These are phyloP conservation scores for Aspergillus avenaceus DNA, from an alignment of 495 filamentous ascomycete species.

Conservation along the genomic window DNA sequence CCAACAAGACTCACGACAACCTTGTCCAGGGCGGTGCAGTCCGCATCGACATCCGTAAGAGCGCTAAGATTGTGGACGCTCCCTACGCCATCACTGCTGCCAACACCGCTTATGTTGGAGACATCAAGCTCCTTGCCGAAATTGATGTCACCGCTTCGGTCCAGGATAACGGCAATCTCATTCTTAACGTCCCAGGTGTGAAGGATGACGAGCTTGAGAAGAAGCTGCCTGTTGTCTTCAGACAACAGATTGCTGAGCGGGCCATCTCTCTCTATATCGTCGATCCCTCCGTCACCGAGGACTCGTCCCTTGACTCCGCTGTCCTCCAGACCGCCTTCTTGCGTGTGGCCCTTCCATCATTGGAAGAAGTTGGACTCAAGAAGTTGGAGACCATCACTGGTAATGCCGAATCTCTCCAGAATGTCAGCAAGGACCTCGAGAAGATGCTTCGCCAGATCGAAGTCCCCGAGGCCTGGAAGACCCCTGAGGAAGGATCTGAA, in stretches of 20 bases:
- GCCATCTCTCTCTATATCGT: constrained; percentile 66
- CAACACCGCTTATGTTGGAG: constrained; percentile 73
- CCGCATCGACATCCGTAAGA: constrained; percentile 81
- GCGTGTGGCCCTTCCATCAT: constrained; percentile 59
- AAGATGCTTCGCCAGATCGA: constrained; percentile 67
- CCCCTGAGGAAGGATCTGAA: constrained; percentile 54
- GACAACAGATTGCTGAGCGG: constrained; percentile 64
- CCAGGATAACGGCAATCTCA: constrained; percentile 66
- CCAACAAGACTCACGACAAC: constrained; percentile 76
- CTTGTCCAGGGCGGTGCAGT: constrained; percentile 79
- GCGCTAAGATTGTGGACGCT: constrained; percentile 75
- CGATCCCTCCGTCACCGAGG: constrained; percentile 59
- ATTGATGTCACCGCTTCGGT: constrained; percentile 67
- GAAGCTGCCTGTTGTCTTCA: constrained; percentile 65
- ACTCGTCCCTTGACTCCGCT: constrained; percentile 55
- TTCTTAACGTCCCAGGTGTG: constrained; percentile 69
- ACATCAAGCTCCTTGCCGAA: constrained; percentile 71
- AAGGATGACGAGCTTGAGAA: constrained; percentile 90
- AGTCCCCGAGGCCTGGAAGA: constrained; percentile 74
- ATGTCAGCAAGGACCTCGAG: constrained; percentile 62
- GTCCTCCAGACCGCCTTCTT: constrained; percentile 78
- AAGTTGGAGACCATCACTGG: constrained; percentile 56
- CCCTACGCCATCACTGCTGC: constrained; percentile 75
- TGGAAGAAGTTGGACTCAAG: constrained; percentile 45
- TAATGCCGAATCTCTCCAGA: constrained; percentile 52